Base-by-base conservation (phyloP, 495 filamentous ascomycete genomes). In the Aspergillus taichungensis region DNA sequence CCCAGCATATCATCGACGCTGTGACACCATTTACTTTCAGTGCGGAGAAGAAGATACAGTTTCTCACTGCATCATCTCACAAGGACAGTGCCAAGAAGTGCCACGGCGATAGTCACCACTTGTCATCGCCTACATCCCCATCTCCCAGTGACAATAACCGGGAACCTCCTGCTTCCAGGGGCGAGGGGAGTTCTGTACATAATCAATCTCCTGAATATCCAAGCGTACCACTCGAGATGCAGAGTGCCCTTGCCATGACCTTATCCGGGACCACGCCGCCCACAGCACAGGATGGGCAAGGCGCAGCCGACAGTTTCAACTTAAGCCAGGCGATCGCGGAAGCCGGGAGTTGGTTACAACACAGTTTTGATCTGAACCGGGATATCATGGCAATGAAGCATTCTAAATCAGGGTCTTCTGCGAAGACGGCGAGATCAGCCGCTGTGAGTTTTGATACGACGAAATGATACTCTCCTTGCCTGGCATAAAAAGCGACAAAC, bases 1-100 rank as follows among this genome's bases (percentile, higher is more conserved):
- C 73, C 5, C 74, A 77, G 55, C 66, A 54, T 35, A 69, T 76
- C 57, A 62, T 77, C 24, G 69, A 76, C 49, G 63, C 67, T 8
- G 64, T 63, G 27, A 74, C 69, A 1, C 73, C 74, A 24, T 77
- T 72, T 37, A 64, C 58, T 1, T 63, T 72, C 41, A 71, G 67
- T 31, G 72, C 69, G 0, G 59, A 63, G 8, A 72, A 69, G 42
- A 71, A 68, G 38, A 33, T 38, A 8, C 51, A 40, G 7, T 18
- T 43, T 30, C 50, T 47, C 7, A 29, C 47, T 30, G 38, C 46
- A 42, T 32, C 60, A 30, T 12, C 43, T 30, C n/a, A 43, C 6
- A 37, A 42, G 30, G 30, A 43, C n/a, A 41, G 35, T 24, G 33
- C 40, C 35, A 59, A 55, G 40, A 47, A 49, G 34, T 32, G 18